Conservation (phyloP, 164 flowering plant species). For the Buxus sempervirens region DNA sequence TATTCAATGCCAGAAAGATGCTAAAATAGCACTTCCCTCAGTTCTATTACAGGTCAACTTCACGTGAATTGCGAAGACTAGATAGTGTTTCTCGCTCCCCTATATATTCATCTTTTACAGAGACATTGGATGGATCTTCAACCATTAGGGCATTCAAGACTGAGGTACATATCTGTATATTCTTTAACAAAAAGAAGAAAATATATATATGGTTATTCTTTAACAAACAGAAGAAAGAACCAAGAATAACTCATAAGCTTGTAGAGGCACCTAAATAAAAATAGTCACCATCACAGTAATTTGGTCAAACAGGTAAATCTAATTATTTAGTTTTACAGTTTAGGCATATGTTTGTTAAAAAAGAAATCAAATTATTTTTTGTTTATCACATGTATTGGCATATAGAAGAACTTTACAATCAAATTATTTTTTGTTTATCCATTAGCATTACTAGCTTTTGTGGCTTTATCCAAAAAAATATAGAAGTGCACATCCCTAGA, state of each 20-base stretch:
- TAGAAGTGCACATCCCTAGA: no score
- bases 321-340: not conserved
- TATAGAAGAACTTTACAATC: no score
- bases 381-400: no score
- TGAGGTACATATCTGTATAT: conserved; percentile 45
- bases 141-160: conserved; percentile 82
- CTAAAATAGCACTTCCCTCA: conserved; percentile 28
- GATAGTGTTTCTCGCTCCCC: conserved; percentile 97
- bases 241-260: not conserved
- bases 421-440: no score
- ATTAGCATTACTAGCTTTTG: no score
- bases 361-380: no score
- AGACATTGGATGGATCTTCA: conserved; percentile 84
- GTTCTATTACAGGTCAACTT: conserved; percentile 91
- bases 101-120: conserved; percentile 91
- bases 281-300: not conserved
- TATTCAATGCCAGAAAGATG: not conserved
- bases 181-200: not conserved
- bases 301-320: not conserved
- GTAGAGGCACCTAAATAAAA: not conserved
- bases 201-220: not conserved
- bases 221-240: not conserved
- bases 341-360: no score
- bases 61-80: conserved; percentile 86
- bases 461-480: no score